Percentiles rank a stretch among this genome's conserved stretches.
Conservation (phyloP, 441 rosid species). For the Croton laevigatus region DNA sequence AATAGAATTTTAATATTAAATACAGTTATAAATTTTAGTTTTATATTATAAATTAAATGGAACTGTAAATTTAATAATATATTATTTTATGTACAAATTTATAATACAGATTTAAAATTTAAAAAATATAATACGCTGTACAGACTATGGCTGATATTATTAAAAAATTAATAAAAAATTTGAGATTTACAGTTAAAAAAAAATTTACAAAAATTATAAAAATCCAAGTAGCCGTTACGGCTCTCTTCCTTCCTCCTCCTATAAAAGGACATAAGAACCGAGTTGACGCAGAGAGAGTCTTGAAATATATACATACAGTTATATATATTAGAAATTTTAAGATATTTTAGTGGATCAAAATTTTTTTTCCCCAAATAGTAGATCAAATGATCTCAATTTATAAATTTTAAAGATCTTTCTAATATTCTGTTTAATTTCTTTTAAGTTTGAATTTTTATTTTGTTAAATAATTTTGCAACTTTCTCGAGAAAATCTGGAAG, state of each 20-base stretch:
- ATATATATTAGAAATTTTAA: slow-evolving; percentile 1
- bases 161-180: too few relatives aligned
- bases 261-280: slow-evolving; percentile 25
- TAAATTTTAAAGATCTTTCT: not conserved
- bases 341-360: too few relatives aligned
- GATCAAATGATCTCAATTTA: not conserved
- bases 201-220: not conserved
- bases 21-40: too few relatives aligned
- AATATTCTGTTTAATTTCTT: too few relatives aligned
- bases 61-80: not conserved
- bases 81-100: too few relatives aligned
- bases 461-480: not conserved
- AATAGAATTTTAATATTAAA: too few relatives aligned
- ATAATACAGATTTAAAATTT: too few relatives aligned
- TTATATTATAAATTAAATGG: too few relatives aligned
- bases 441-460: not conserved
- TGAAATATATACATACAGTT: slow-evolving; percentile 5
- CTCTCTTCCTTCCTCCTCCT: slow-evolving; percentile 29
- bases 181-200: too few relatives aligned
- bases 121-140: too few relatives aligned
- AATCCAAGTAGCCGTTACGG: slow-evolving; percentile 45
- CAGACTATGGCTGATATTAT: too few relatives aligned
- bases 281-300: not conserved
- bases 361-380: too few relatives aligned
- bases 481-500: slow-evolving; percentile 6